Evolutionary conservation across 495 filamentous ascomycete species (phyloP).

Genomic region (Haplographium delicatum): DNA sequence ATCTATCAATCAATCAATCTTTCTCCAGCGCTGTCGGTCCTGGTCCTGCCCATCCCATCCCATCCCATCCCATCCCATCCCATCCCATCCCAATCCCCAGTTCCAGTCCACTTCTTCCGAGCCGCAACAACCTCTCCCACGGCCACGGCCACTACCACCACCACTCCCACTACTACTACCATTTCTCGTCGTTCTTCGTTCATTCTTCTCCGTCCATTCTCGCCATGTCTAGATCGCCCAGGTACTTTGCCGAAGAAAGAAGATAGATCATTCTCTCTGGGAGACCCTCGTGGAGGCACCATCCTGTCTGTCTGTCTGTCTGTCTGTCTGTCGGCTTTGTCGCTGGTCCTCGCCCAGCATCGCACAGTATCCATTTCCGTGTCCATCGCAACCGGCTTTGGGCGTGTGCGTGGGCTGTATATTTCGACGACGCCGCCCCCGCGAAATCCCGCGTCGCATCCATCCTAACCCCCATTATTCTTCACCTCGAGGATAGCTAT

Average conservation of each 20-base stretch:
- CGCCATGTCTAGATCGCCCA: slow-evolving; percentile 19
- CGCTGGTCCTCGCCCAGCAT: too few species aligned
- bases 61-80: background rate
- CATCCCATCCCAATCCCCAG: background rate
- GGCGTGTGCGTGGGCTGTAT: too few species aligned
- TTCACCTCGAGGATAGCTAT: background rate
- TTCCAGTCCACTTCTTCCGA: background rate
- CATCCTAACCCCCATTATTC: too few species aligned
- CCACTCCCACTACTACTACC: background rate
- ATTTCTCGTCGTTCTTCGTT: slow-evolving; percentile 12
- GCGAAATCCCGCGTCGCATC: too few species aligned
- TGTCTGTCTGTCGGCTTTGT: too few species aligned
- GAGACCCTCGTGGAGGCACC: too few species aligned
- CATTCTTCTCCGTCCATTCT: slow-evolving; percentile 4
- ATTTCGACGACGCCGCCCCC: too few species aligned
- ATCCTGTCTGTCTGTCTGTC: too few species aligned
- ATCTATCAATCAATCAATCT: background rate
- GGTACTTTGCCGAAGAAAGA: too few species aligned
- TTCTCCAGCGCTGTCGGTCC: background rate
- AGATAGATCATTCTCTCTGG: too few species aligned
- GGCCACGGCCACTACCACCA: background rate
- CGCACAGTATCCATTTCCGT: too few species aligned
- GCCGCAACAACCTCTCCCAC: background rate
- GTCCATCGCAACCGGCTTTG: too few species aligned
- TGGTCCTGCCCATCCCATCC: background rate